phyloP scores from a whole-genome alignment of 2,329 filamentous ascomycete genomes.

The Endothia cerciana region DNA sequence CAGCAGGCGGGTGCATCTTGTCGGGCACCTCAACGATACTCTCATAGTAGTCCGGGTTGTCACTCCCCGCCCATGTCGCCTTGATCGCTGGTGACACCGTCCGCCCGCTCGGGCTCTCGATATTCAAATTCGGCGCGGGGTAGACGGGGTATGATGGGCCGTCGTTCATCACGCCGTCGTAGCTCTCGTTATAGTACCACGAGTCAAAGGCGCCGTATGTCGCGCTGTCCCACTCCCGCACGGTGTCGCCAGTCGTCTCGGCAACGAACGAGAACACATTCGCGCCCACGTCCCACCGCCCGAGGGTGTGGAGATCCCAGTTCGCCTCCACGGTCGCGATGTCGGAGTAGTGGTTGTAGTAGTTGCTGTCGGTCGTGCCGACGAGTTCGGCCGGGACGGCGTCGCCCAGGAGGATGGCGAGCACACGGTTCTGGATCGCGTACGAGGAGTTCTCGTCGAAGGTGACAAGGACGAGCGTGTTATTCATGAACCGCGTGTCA shows the following conservation, averaged over 20 bases:
- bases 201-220: conserved; percentile 20
- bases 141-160: conserved; percentile 32
- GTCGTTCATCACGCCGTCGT: conserved; percentile 38
- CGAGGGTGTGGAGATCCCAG: conserved; percentile 71
- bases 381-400: conserved; percentile 67
- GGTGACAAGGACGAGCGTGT: conserved; percentile 66
- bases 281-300: conserved; percentile 72
- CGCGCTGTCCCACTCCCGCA: conserved; percentile 31
- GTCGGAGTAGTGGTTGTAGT: conserved; percentile 74
- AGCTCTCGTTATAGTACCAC: conserved; percentile 32
- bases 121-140: conserved; percentile 35
- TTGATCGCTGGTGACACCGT: conserved; percentile 32
- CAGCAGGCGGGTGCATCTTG: conserved; percentile 34
- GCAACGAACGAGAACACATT: conserved; percentile 70
- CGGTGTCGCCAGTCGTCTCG: conserved; percentile 61
- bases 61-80: conserved; percentile 33
- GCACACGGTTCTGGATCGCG: conserved; percentile 67
- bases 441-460: conserved; percentile 82
- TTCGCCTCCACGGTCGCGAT: conserved; percentile 70
- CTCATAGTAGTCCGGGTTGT: conserved; percentile 35
- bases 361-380: conserved; percentile 70
- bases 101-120: conserved; percentile 33
- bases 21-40: conserved; percentile 37
- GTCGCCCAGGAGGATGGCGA: conserved; percentile 74
- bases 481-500: conserved; percentile 71